These are phyloP conservation scores for Sanghuangporus weigelae DNA, from an alignment of 1,284 basidiomycete species.

Conservation along the genomic window DNA sequence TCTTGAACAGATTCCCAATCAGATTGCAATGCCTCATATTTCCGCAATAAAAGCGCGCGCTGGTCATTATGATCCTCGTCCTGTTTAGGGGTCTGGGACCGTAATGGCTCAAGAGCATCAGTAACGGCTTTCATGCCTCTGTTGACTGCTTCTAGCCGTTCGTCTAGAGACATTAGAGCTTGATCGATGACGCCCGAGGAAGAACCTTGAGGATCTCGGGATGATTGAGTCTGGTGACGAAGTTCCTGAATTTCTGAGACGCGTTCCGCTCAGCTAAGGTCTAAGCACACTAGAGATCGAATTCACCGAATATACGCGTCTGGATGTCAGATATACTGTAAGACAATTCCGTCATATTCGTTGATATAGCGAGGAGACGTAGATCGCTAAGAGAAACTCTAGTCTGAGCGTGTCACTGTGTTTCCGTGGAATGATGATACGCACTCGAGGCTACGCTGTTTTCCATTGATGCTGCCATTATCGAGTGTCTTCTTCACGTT, in stretches of 20 bases:
- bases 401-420: neutral
- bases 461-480: slow-evolving; percentile 35
- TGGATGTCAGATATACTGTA: slow-evolving; percentile 82
- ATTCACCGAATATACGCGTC: slow-evolving; percentile 78
- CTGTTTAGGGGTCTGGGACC: slow-evolving; percentile 46
- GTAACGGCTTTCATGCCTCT: slow-evolving; percentile 64
- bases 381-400: slow-evolving; percentile 47
- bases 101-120: slow-evolving; percentile 55
- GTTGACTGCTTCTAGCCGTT: slow-evolving; percentile 69
- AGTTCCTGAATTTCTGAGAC: slow-evolving; percentile 75
- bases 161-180: slow-evolving; percentile 74
- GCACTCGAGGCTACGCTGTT: slow-evolving; percentile 51
- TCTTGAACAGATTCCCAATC: slow-evolving; percentile 82
- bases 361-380: slow-evolving; percentile 69
- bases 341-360: slow-evolving; percentile 76
- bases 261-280: slow-evolving; percentile 10
- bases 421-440: slow-evolving; percentile 16
- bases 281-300: slow-evolving; percentile 11
- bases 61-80: slow-evolving; percentile 35
- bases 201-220: slow-evolving; percentile 46
- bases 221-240: slow-evolving; percentile 69
- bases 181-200: slow-evolving; percentile 69
- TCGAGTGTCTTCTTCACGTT: slow-evolving; percentile 44
- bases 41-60: slow-evolving; percentile 50
- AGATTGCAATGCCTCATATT: slow-evolving; percentile 58